Evolutionary conservation across 192 early-diverging fungal genomes (phyloP), one percentile per base, ranked within the genome.

Genomic region (Pecoramyces ruminantium): DNA sequence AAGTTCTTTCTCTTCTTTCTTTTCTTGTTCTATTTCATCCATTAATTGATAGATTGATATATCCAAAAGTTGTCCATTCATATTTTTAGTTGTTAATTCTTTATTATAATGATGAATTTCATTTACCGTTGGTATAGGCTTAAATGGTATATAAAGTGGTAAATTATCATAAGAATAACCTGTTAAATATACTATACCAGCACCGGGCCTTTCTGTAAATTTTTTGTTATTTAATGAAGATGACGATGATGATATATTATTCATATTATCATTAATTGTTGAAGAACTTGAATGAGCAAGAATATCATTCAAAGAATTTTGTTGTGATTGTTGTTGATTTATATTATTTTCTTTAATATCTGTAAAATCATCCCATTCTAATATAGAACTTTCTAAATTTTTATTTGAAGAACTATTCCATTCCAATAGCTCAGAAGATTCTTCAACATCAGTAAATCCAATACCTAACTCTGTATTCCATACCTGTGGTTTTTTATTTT

Each of bases 31-130:
- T n/a, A n/a, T n/a, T n/a, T n/a, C n/a, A n/a, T n/a, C n/a, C n/a
- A n/a, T n/a, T n/a, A n/a, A n/a, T n/a, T n/a, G n/a, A n/a, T 85
- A 81, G 29, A 85, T 83, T 25, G 86, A 78, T 13, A 38, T 51
- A 14, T 29, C 83, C 6, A 84, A 80, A 25, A 84, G 81, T 28
- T 80, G 38, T 21, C 42, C 42, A 51, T 51, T 51, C 17, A 51
- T 51, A 51, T 51, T 51, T 51, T 51, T 51, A 21, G 14, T 14
- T 2, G 17, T 51, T 51, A 51, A 51, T 21, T 51, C 42, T 14
- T 51, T 51, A 14, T 51, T 51, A 15, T 51, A 18, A 21, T 18
- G 42, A 51, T 51, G 42, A 51, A 51, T 51, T 51, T 51, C 42
- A 51, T 51, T 51, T 51, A 51, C 42, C 15, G 42, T 51, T 51